phyloP scores from a whole-genome alignment of 1,284 basidiomycete genomes.

The Leccinum fallax region DNA sequence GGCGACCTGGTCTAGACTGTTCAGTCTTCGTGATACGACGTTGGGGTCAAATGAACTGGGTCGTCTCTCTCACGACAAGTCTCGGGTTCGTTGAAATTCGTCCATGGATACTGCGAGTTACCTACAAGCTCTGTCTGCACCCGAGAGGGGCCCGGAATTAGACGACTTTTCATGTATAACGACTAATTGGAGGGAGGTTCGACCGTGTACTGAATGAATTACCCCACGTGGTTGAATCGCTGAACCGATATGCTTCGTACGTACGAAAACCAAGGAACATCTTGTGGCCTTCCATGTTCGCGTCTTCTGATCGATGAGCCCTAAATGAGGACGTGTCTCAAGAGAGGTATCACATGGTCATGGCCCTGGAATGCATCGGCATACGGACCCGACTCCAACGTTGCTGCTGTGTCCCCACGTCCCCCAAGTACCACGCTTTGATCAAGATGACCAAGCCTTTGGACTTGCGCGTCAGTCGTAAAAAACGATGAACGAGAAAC shows the following conservation, averaged over 20 bases:
- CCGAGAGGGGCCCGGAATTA: neutral
- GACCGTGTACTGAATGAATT: neutral
- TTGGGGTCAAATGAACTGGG: neutral
- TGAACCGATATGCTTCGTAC: neutral
- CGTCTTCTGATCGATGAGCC: neutral
- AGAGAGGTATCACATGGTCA: slow-evolving; percentile 16
- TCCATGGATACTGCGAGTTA: neutral
- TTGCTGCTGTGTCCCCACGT: slow-evolving; percentile 6
- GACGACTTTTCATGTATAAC: neutral
- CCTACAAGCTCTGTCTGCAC: neutral
- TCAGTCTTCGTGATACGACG: neutral
- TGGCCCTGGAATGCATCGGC: slow-evolving; percentile 15
- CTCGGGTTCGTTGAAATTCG: neutral
- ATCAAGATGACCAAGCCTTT: slow-evolving; percentile 21
- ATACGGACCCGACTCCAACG: neutral
- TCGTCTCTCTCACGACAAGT: neutral
- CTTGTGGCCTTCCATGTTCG: neutral
- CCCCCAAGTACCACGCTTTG: slow-evolving; percentile 21
- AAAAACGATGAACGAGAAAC: neutral
- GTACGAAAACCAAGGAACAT: no score
- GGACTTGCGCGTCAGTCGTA: neutral
- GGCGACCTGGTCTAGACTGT: neutral
- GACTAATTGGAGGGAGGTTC: neutral
- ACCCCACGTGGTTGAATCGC: neutral
- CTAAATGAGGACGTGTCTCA: neutral